Conservation (phyloP, 1,284 basidiomycete genomes). For the Cryptococcus jaspeensis region DNA sequence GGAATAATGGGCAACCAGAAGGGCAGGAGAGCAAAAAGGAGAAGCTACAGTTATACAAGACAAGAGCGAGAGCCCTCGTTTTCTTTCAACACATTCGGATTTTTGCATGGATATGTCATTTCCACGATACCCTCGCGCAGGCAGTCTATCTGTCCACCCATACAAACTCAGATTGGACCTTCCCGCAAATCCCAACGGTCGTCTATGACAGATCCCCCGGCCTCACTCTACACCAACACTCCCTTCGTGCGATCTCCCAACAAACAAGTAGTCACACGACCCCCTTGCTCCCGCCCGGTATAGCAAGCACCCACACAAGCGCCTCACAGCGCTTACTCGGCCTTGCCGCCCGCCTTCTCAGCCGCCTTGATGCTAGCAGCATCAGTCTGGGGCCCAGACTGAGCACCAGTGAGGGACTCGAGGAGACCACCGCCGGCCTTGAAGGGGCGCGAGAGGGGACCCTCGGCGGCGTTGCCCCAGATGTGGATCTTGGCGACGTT, state of each 20-base stretch:
- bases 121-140: not conserved
- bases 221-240: not conserved
- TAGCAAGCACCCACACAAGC: not conserved
- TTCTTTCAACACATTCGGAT: not conserved
- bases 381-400: constrained; percentile 71
- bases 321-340: constrained; percentile 18
- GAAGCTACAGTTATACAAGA: not conserved
- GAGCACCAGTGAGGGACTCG: constrained; percentile 53
- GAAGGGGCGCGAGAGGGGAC: constrained; percentile 89
- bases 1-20: not conserved
- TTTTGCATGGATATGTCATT: constrained; percentile 1
- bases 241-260: not conserved
- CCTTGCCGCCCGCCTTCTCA: constrained; percentile 71
- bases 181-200: not conserved
- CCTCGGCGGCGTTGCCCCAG: constrained; percentile 71
- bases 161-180: no score
- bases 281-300: not conserved
- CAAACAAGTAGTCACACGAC: not conserved
- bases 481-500: constrained; percentile 77
- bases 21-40: not conserved
- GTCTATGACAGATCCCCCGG: not conserved
- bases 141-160: not conserved
- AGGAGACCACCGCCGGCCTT: constrained; percentile 69
- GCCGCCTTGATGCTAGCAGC: constrained; percentile 81
- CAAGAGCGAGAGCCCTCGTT: not conserved